Base-by-base conservation (phyloP, 768 basidiomycete genomes). In the Boletus eberwhitei region DNA sequence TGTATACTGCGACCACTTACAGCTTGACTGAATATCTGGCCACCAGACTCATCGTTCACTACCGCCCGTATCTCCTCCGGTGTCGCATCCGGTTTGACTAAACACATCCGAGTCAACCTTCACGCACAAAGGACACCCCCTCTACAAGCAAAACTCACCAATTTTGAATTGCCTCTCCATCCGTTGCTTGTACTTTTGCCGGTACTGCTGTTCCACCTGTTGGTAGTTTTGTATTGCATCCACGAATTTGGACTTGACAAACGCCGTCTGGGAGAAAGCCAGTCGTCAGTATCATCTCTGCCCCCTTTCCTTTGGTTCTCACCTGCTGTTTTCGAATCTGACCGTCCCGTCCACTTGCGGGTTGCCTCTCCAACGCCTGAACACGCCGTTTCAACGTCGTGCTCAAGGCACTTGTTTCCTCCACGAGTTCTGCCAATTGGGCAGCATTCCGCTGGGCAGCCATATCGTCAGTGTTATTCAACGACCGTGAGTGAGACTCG, bases 41-140 rank as follows among this genome's bases (percentile, higher is more conserved):
- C 80, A 46, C 86, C 87, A 48, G 79, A 80, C 42, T 90, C 87
- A 62, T 92, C 87, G 62, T 94, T 86, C 34, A 94, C 86, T n/a
- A 90, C 93, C 16, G 89, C 86, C 48, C 79, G 75, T 57, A 98
- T 77, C 72, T 98, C 95, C 52, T 96, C 92, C 2, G 86, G 86
- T 1, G 93, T 85, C 5, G 95, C 95, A 71, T 95, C 86, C 45
- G 93, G 94, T 74, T 97, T 97, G 52, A 94, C 93, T 91, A 57
- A 17, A 35, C 4, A 38, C 1, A 45, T 13, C 21, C 31, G 13
- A 36, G 34, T 56, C 50, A 59, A 36, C 8, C 21, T 48, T 24
- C 14, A 41, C 32, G 34, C 36, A 43, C 38, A 8, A 58, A 12
- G 4, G 12, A 24, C 17, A 12, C 1, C 9, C 7, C 17, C 7